phyloP scores from a whole-genome alignment of 2,329 filamentous ascomycete genomes.

The Tolypocladium inflatum region DNA sequence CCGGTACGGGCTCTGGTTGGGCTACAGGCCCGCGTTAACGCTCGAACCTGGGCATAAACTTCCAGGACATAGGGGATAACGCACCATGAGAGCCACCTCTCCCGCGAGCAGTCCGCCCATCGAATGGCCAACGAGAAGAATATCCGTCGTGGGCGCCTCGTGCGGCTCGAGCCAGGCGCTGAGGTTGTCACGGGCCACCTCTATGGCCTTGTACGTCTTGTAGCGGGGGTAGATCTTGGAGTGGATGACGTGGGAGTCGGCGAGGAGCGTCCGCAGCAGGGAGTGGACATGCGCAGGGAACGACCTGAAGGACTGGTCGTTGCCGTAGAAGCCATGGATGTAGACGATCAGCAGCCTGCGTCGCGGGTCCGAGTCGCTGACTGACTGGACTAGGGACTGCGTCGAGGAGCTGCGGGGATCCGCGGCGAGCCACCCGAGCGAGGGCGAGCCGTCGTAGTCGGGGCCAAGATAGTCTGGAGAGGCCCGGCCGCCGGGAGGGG shows the following conservation, averaged over 20 bases:
- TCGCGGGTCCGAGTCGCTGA: constrained; percentile 17
- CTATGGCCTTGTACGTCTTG: constrained; percentile 62
- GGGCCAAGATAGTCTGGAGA: not conserved
- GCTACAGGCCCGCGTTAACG: constrained; percentile 13
- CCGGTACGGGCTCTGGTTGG: constrained; percentile 21
- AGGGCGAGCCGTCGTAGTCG: not conserved
- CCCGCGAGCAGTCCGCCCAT: constrained; percentile 81
- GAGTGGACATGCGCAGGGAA: constrained; percentile 84
- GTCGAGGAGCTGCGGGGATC: constrained; percentile 42
- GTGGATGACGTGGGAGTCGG: constrained; percentile 69
- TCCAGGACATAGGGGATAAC: constrained; percentile 4
- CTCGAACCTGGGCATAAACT: not conserved
- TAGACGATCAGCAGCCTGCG: constrained; percentile 67
- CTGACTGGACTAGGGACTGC: constrained; percentile 28
- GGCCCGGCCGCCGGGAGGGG: not conserved
- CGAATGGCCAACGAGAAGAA: constrained; percentile 77
- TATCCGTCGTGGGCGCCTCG: constrained; percentile 63
- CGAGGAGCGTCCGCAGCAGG: constrained; percentile 55
- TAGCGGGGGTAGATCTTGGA: constrained; percentile 80
- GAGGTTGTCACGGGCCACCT: constrained; percentile 72
- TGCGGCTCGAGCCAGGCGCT: constrained; percentile 74
- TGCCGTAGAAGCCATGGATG: constrained; percentile 85
- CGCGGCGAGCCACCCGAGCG: constrained; percentile 8
- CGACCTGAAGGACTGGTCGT: constrained; percentile 76
- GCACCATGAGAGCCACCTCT: constrained; percentile 61